These are phyloP conservation scores for Yarrowia bubula DNA, from an alignment of 805 yeast genomes.

Conservation along the genomic window DNA sequence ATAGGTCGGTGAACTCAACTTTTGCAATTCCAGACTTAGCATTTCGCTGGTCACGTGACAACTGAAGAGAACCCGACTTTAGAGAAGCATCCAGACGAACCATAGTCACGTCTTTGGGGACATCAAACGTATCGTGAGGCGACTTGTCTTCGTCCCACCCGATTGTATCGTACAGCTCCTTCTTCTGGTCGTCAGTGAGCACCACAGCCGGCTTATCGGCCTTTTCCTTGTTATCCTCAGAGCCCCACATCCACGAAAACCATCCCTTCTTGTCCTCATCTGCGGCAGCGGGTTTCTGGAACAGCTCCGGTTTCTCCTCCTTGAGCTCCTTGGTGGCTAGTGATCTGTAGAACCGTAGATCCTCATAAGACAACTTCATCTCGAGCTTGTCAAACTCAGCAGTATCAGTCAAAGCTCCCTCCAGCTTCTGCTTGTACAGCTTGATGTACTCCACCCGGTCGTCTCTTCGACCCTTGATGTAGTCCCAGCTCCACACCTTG, in stretches of 20 bases:
- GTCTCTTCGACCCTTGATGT: conserved; percentile 66
- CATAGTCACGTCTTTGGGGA: conserved; percentile 73
- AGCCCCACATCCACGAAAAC: conserved; percentile 39
- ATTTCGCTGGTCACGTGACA: conserved; percentile 41
- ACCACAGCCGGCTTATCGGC: conserved; percentile 44
- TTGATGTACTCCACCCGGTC: conserved; percentile 64
- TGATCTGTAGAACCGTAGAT: conserved; percentile 79
- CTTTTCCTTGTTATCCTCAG: conserved; percentile 25
- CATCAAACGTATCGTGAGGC: conserved; percentile 41
- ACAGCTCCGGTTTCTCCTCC: conserved; percentile 45
- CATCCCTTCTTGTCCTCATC: conserved; percentile 29
- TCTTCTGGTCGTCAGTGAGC: conserved; percentile 81
- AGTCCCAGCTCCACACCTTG: conserved; percentile 86
- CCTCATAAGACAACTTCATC: conserved; percentile 63
- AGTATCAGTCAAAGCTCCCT: conserved; percentile 34
- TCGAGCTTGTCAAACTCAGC: conserved; percentile 54
- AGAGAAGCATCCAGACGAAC: conserved; percentile 66
- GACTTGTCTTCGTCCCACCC: conserved; percentile 77
- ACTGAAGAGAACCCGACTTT: conserved; percentile 71
- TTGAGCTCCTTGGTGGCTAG: conserved; percentile 66
- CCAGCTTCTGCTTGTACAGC: conserved; percentile 66
- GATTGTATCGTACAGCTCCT: conserved; percentile 89
- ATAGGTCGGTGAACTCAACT: conserved; percentile 77
- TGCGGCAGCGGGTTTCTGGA: conserved; percentile 9
- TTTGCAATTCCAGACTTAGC: conserved; percentile 58